Base-by-base conservation (phyloP, 768 basidiomycete species). In the Clitopilus passeckerianus region DNA sequence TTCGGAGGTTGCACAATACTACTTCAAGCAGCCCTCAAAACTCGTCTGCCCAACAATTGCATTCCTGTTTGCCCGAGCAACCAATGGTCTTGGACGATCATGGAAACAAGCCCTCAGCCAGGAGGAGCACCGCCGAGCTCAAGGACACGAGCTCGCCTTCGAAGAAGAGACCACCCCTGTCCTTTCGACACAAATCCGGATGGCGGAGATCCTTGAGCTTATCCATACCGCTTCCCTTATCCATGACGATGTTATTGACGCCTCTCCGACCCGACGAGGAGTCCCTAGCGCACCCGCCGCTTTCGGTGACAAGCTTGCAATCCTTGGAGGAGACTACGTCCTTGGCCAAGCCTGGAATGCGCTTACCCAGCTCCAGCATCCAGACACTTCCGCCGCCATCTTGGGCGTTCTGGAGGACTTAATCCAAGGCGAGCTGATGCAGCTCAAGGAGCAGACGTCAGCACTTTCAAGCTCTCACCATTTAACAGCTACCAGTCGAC, bases 141-240 rank as follows among this genome's bases (percentile, higher is more conserved):
- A 30, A 30, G 7, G 7, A 3, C 27, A 30, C 27, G 27, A 30
- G 27, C 27, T 30, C 4, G 7, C 27, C 27, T 30, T 7, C 7
- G 7, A 30, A 30, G 27, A 77, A 77, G n/a, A 76, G 78, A 34
- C 79, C 84, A 54, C 87, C 92, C 16, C 77, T 98, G 63, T 86
- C 84, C 83, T 99, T 6, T 93, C 96, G 15, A 89, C 94, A 0
- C 97, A 99, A 73, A 75, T 89, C 30, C 89, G 95, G 27, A 85
- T 99, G 34, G 96, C 95, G 5, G 93, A 96, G 67, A 95, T 98
- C 52, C 87, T 93, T 56, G 97, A 99, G 71, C 97, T 98, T 93
- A 92, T 99, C 54, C 94, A 98, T 70, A 90, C 97, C 62, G 95
- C 97, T 22, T 95, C 91, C 3, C 80, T 94, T 10, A 77, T 99